Evolutionary conservation across 2,329 filamentous ascomycete species (phyloP).

Genomic region (Graphium sp.): DNA sequence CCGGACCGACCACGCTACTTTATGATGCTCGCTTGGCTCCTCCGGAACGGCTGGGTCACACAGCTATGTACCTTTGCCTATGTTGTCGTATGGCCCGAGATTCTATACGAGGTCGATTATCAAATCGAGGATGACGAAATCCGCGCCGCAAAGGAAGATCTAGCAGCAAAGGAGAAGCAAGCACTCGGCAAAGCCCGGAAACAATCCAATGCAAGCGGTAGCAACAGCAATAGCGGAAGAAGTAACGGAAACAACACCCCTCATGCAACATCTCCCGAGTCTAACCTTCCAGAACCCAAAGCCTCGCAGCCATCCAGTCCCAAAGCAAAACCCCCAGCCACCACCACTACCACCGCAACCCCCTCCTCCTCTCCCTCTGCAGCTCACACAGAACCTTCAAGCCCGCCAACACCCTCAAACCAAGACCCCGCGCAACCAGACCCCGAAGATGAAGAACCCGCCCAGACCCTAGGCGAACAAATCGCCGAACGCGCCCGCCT

Average conservation of each 20-base stretch:
- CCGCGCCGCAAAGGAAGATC: constrained; percentile 9
- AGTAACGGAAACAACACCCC: background rate
- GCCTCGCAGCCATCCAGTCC: constrained; percentile 4
- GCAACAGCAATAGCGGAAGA: constrained; percentile 5
- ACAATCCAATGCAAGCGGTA: constrained; percentile 10
- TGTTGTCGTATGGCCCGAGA: constrained; percentile 67
- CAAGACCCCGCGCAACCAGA: constrained; percentile 6
- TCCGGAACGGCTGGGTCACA: constrained; percentile 85
- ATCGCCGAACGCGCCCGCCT: constrained; percentile 45
- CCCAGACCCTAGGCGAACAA: constrained; percentile 30
- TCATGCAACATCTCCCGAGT: background rate
- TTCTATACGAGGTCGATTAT: constrained; percentile 65
- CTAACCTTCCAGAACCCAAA: constrained; percentile 3
- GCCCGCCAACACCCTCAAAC: no score
- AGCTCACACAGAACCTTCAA: constrained; percentile 5
- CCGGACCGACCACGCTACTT: constrained; percentile 66
- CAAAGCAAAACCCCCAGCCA: constrained; percentile 5
- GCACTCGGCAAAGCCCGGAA: constrained; percentile 5
- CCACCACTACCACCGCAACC: constrained; percentile 7
- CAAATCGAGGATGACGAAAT: constrained; percentile 51
- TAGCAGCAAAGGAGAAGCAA: constrained; percentile 8
- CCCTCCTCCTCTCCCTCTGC: constrained; percentile 6
- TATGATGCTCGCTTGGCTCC: constrained; percentile 81
- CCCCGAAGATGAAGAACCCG: constrained; percentile 6
- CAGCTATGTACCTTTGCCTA: constrained; percentile 86